Evolutionary conservation across 768 basidiomycete species (phyloP), one percentile per base, ranked within the genome.

Genomic region (Tulasnella sp.): DNA sequence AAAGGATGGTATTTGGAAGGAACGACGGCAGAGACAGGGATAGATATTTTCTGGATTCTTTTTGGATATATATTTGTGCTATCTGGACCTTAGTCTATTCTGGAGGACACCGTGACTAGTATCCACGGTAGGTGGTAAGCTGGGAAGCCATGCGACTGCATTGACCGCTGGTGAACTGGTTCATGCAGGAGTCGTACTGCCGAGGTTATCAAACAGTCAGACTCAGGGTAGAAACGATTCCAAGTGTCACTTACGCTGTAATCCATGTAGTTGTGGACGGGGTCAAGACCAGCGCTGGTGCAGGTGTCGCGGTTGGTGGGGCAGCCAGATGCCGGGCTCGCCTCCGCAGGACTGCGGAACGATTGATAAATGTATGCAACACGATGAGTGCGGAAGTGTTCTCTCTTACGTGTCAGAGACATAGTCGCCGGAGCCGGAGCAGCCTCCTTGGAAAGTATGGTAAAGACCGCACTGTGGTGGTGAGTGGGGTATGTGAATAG

Each of bases 371-470:
- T n/a, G 16, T 34, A 14, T 64, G 17, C 12, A 12, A 12, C 17
- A 64, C 14, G 12, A 34, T 16, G 32, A 26, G n/a, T n/a, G n/a
- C n/a, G n/a, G n/a, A n/a, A n/a, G n/a, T n/a, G n/a, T n/a, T n/a
- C n/a, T n/a, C 72, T 44, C 77, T 77, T 44, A 75, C 73, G 73
- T 75, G 29, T 75, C 73, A 7, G 66, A 63, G 26, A 78, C 77
- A 37, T 26, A 63, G 72, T 78, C 77, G 2, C 77, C 77, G n/a
- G 32, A 34, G 8, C 71, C 74, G 26, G 69, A 26, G 76, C 77
- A 78, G 29, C 75, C 76, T 22, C 77, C 82, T 77, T 82, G 78
- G 77, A 83, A 84, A 3, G 81, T 82, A 75, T 83, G 82, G 74
- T 80, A 81, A 17, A 82, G 76, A 9, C 82, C 82, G 52, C 52